Conservation (phyloP, 2,329 filamentous ascomycete genomes). For the Talaromyces sp. region DNA sequence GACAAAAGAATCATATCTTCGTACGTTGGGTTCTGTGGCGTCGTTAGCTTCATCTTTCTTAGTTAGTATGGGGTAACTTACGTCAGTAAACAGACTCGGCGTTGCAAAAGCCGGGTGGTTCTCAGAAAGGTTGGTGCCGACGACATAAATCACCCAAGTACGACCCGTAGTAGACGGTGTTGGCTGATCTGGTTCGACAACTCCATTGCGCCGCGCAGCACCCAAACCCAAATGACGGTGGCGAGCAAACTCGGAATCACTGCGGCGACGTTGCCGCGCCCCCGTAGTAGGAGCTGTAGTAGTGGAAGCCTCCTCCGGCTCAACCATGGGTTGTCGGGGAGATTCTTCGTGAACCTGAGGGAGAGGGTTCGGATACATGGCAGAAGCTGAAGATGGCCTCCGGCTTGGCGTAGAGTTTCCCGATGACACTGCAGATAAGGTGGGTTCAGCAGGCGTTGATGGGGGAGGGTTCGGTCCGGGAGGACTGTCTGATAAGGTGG, state of each 20-base stretch:
- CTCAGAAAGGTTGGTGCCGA: conserved; percentile 64
- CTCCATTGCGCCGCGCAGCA: conserved; percentile 58
- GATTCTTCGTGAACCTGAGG: conserved; percentile 37
- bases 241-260: conserved; percentile 54
- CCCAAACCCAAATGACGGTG: conserved; percentile 56
- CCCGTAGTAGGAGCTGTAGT: conserved; percentile 30
- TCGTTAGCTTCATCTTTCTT: not conserved
- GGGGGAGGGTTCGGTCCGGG: conserved; percentile 58
- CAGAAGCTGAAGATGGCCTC: conserved; percentile 44
- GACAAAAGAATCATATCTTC: conserved; percentile 68
- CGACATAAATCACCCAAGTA: conserved; percentile 69
- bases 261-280: conserved; percentile 50
- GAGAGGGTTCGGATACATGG: conserved; percentile 31
- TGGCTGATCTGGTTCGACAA: conserved; percentile 55
- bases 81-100: conserved; percentile 65
- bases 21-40: conserved; percentile 55
- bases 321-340: conserved; percentile 28
- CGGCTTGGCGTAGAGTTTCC: conserved; percentile 47
- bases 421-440: conserved; percentile 51
- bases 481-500: conserved; percentile 50
- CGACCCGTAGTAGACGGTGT: conserved; percentile 45
- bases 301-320: conserved; percentile 39
- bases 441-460: conserved; percentile 58
- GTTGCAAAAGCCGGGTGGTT: conserved; percentile 66
- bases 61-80: conserved; percentile 27